Conservation (phyloP, 1,284 basidiomycete genomes). For the Phenoliferia sp. region DNA sequence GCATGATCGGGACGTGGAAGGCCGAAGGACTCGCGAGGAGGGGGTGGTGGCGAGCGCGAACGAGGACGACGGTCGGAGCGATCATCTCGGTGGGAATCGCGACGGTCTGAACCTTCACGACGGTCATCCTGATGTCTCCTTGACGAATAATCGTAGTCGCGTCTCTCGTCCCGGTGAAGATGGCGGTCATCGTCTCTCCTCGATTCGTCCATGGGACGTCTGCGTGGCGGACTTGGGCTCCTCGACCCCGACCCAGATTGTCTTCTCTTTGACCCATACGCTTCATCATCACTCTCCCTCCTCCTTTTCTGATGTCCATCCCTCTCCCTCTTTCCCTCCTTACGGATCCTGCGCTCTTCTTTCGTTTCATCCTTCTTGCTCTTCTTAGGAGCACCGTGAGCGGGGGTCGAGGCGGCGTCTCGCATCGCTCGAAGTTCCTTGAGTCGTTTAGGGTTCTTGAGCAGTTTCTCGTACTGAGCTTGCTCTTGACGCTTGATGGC, state of each 20-base stretch:
- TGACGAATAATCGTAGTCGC: not conserved
- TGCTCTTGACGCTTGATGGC: conserved; percentile 98
- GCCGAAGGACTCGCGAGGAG: not conserved
- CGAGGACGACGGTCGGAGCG: not conserved
- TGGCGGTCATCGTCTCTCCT: not conserved
- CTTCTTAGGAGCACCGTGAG: conserved; percentile 64
- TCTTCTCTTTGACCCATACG: not conserved
- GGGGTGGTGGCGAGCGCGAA: not conserved
- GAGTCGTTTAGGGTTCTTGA: conserved; percentile 85
- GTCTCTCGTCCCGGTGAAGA: not conserved
- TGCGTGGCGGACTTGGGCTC: conserved; percentile 16
- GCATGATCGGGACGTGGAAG: not conserved
- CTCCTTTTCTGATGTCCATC: conserved; percentile 43
- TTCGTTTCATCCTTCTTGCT: conserved; percentile 64
- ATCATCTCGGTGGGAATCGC: not conserved
- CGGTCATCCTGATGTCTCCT: not conserved
- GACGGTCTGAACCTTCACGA: not conserved
- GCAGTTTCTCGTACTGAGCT: conserved; percentile 79
- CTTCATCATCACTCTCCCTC: conserved; percentile 14
- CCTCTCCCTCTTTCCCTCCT: conserved; percentile 54
- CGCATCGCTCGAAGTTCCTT: conserved; percentile 63
- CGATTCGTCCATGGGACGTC: conserved; percentile 11
- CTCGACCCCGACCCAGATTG: conserved; percentile 7
- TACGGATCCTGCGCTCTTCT: conserved; percentile 50
- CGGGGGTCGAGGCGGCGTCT: conserved; percentile 58